phyloP scores from a whole-genome alignment of 164 flowering plant genomes.

The Chimonanthus praecox region DNA sequence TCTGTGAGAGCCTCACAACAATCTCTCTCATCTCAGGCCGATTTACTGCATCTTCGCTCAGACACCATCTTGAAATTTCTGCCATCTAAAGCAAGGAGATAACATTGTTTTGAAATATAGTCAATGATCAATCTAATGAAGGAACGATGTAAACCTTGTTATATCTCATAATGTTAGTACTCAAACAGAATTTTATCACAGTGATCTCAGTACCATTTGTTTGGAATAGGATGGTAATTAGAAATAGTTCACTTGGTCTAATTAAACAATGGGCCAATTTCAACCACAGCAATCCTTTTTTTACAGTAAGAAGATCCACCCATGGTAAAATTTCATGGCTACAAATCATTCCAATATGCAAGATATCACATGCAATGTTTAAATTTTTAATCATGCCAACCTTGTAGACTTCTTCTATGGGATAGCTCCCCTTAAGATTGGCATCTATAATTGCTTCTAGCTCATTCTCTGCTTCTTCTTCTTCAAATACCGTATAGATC shows the following conservation, averaged over 20 bases:
- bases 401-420: constrained; percentile 52
- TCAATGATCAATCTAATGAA: not conserved
- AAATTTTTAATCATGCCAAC: constrained; percentile 19
- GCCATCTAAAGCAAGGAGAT: constrained; percentile 46
- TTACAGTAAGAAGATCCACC: not conserved
- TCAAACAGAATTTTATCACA: no score
- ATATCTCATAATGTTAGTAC: no score
- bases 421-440: constrained; percentile 46
- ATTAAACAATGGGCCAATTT: not conserved
- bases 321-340: not conserved
- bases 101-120: not conserved
- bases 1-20: constrained; percentile 42
- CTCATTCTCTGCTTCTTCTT: constrained; percentile 41
- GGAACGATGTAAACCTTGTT: no score
- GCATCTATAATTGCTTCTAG: constrained; percentile 43
- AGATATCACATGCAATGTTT: not conserved
- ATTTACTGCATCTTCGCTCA: constrained; percentile 24
- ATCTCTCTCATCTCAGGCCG: constrained; percentile 68
- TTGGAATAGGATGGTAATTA: not conserved
- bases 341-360: not conserved
- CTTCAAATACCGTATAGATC: constrained; percentile 44
- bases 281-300: not conserved
- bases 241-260: not conserved
- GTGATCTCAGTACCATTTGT: not conserved
- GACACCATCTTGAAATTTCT: constrained; percentile 45